These are phyloP conservation scores for Plantago lanceolata DNA, from an alignment of 305 asterid species.

Conservation along the genomic window DNA sequence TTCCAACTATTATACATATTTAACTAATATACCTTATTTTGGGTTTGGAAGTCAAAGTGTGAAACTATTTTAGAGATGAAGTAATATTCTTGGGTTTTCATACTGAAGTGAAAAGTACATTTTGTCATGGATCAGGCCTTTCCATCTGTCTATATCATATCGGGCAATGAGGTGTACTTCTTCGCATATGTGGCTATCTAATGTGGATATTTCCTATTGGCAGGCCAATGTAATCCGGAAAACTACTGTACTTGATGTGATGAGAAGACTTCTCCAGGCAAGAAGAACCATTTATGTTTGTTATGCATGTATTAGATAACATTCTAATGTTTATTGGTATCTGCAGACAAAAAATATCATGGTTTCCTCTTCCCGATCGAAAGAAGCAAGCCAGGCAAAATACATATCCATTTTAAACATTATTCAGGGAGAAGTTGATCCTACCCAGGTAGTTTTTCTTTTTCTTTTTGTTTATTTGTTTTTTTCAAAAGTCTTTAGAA, in stretches of 20 bases:
- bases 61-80: too few species aligned
- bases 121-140: not conserved
- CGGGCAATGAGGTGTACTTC: not conserved
- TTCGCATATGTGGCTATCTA: slow-evolving; percentile 9
- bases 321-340: slow-evolving; percentile 27
- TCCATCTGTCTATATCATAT: not conserved
- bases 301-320: slow-evolving; percentile 15
- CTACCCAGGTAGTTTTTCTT: slow-evolving; percentile 73
- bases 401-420: slow-evolving; percentile 94
- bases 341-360: slow-evolving; percentile 90
- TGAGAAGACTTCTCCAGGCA: slow-evolving; percentile 99
- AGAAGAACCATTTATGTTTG: slow-evolving; percentile 29
- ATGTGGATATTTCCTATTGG: slow-evolving; percentile 26
- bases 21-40: too few species aligned
- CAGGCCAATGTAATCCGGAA: slow-evolving; percentile 97
- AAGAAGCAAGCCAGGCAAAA: slow-evolving; percentile 98
- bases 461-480: not conserved
- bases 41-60: too few species aligned
- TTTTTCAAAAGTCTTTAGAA: too few species aligned
- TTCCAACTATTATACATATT: too few species aligned
- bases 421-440: slow-evolving; percentile 99
- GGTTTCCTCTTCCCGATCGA: slow-evolving; percentile 93
- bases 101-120: not conserved
- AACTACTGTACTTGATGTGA: slow-evolving; percentile 97
- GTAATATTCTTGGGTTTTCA: not conserved